phyloP scores from a whole-genome alignment of 495 filamentous ascomycete species.

The Antarctomyces pellizariae region DNA sequence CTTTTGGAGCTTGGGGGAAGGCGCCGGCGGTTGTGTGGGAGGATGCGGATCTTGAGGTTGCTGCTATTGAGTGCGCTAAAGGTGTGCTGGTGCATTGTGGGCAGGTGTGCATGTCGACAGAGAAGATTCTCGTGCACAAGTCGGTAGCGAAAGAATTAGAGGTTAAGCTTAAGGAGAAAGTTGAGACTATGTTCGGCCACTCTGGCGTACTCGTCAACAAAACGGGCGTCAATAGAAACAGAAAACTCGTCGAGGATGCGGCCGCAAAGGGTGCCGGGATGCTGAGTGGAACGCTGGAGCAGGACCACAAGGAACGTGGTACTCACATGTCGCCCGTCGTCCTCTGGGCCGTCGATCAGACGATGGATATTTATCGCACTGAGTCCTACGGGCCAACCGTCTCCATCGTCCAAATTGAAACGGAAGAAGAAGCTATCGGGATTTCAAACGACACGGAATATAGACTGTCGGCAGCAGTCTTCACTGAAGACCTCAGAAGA shows the following conservation, averaged over 20 bases:
- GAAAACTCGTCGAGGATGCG: slow-evolving; percentile 40
- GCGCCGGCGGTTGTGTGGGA: slow-evolving; percentile 38
- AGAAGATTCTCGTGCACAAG: slow-evolving; percentile 65
- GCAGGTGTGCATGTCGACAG: slow-evolving; percentile 84
- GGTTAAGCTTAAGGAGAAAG: slow-evolving; percentile 27
- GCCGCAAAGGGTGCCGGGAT: slow-evolving; percentile 43
- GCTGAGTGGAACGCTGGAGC: slow-evolving; percentile 31
- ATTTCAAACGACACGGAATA: slow-evolving; percentile 70
- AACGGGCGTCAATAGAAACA: slow-evolving; percentile 39
- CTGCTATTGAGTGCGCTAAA: slow-evolving; percentile 24
- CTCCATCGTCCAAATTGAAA: slow-evolving; percentile 27
- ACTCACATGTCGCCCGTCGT: slow-evolving; percentile 51
- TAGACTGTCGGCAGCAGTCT: slow-evolving; percentile 67
- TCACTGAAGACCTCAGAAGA: slow-evolving; percentile 53
- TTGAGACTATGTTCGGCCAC: slow-evolving; percentile 25
- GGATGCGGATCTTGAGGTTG: slow-evolving; percentile 36
- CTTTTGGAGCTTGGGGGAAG: slow-evolving; percentile 17
- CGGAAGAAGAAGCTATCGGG: slow-evolving; percentile 43
- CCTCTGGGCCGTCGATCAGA: slow-evolving; percentile 40
- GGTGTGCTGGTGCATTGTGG: slow-evolving; percentile 38
- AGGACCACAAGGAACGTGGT: slow-evolving; percentile 19
- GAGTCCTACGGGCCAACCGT: slow-evolving; percentile 75
- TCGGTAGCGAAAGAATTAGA: slow-evolving; percentile 42
- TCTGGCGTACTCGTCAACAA: slow-evolving; percentile 37
- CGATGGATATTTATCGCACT: slow-evolving; percentile 62